Evolutionary conservation across 345 rosid species (phyloP).

Genomic region (Streptanthus diversifolius): DNA sequence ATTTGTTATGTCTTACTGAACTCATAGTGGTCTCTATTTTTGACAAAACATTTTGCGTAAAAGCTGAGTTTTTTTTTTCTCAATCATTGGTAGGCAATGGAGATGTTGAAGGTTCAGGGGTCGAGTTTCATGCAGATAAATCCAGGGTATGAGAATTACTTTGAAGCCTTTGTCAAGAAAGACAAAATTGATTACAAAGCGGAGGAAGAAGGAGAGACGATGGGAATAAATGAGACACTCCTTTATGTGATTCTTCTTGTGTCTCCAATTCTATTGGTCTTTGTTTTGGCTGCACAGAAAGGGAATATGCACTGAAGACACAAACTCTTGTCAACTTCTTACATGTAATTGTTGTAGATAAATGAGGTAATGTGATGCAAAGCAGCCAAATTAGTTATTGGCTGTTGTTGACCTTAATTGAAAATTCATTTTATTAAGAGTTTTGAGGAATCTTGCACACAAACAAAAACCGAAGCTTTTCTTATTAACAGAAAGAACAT

Average conservation of each 20-base stretch:
- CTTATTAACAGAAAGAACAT: constrained; percentile 10
- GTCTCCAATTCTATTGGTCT: constrained; percentile 62
- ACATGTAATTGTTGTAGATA: constrained; percentile 25
- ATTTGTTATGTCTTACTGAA: not conserved
- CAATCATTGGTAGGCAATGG: constrained; percentile 60
- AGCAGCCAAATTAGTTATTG: not conserved
- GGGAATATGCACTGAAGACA: constrained; percentile 30
- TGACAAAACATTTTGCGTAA: not conserved
- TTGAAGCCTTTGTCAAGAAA: constrained; percentile 59
- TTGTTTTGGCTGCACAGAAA: constrained; percentile 52
- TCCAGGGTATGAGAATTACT: constrained; percentile 62
- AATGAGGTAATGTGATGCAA: constrained; percentile 18
- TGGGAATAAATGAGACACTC: constrained; percentile 49
- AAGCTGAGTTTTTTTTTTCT: not conserved
- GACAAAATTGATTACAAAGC: constrained; percentile 40
- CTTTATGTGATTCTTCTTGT: constrained; percentile 62
- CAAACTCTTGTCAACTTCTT: constrained; percentile 11
- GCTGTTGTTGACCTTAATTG: not conserved
- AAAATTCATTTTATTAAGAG: constrained; percentile 2
- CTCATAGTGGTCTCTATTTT: not conserved
- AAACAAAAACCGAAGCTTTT: not conserved
- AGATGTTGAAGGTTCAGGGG: constrained; percentile 64
- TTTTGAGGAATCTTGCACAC: not conserved
- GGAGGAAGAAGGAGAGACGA: constrained; percentile 38
- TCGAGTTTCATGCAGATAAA: constrained; percentile 37